Base-by-base conservation (phyloP, 108 stramenopile species). In the Schizochytrium sp. region DNA sequence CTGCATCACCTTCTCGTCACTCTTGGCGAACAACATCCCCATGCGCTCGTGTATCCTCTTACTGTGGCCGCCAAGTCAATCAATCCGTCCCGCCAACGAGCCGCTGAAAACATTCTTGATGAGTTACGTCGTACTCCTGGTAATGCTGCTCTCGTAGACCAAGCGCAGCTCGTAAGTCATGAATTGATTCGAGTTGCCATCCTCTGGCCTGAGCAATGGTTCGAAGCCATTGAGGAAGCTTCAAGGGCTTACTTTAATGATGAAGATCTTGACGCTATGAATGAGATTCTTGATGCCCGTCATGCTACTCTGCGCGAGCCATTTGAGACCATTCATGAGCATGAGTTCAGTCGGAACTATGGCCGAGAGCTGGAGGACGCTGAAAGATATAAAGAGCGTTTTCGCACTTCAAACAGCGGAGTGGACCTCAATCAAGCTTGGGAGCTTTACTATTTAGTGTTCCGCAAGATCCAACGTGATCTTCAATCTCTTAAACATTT, bases 141-240 rank as follows among this genome's bases (percentile, higher is more conserved):
- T 10, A 94, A 94, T 88, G 93, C 93, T 7, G 46, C 58, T 41
- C 90, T 99, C 56, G 97, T 98, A 7, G 97, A 98, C 89, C 96
- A 99, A 89, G 97, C 98, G 5, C 90, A 95, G 4, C 92, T 98
- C 93, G 99, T 99, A 2, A 97, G 96, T 47, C 93, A 95, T 5
- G 98, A 99, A 90, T 93, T 99, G 38, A 98, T 99, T 61, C 95
- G 98, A n/a, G 97, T 99, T n/a, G 98, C 98, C 57, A 98, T 99
- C 59, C 93, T 98, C 41, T 99, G 98, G 98, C 92, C 96, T n/a
- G 99, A 99, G 91, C 92, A 95, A 59, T 99, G 99, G 99, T 98
- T 98, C 72, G 97, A 96, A 88, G 97, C 95, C 7, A 93, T 99
- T 12, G 98, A 99, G 89, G 98, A 99, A 89, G 98, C 99, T 0